Percentiles rank a stretch among this genome's conserved stretches.
Evolutionary conservation across 805 yeast genomes (phyloP).

Genomic region (Yarrowia sp.): DNA sequence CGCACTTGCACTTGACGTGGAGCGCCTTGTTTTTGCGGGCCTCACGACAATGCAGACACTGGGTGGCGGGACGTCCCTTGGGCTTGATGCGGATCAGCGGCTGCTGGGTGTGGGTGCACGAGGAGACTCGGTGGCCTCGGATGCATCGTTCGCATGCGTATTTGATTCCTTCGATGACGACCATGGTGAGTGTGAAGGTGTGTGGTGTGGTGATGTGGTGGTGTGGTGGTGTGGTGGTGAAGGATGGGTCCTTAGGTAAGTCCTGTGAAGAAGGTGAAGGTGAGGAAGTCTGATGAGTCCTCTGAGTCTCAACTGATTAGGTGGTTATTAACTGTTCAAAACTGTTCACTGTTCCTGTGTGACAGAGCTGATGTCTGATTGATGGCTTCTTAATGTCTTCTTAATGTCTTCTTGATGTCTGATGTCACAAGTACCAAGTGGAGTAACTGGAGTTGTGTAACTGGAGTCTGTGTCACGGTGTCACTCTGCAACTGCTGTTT

Average conservation of each 20-base stretch:
- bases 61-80: slow-evolving; percentile 94
- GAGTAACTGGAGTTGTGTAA: no score
- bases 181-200: slow-evolving; percentile 59
- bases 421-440: no score
- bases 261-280: no score
- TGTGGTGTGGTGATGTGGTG: neutral
- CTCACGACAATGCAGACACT: slow-evolving; percentile 74
- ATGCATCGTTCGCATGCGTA: slow-evolving; percentile 97
- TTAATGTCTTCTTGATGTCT: no score
- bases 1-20: slow-evolving; percentile 51
- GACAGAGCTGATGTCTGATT: no score
- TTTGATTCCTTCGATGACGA: slow-evolving; percentile 87
- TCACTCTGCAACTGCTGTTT: neutral
- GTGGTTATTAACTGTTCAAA: no score
- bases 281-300: no score
- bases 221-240: neutral
- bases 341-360: no score
- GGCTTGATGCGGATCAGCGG: slow-evolving; percentile 93
- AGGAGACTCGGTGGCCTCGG: slow-evolving; percentile 93
- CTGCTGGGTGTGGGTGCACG: slow-evolving; percentile 91
- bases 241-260: neutral
- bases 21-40: slow-evolving; percentile 44
- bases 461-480: no score
- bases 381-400: no score
- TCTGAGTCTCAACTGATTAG: no score